Percentiles rank a stretch among this genome's conserved stretches.
These are phyloP conservation scores for Poa pratensis DNA, from an alignment of 176 grass and related monocot species.

Conservation along the genomic window DNA sequence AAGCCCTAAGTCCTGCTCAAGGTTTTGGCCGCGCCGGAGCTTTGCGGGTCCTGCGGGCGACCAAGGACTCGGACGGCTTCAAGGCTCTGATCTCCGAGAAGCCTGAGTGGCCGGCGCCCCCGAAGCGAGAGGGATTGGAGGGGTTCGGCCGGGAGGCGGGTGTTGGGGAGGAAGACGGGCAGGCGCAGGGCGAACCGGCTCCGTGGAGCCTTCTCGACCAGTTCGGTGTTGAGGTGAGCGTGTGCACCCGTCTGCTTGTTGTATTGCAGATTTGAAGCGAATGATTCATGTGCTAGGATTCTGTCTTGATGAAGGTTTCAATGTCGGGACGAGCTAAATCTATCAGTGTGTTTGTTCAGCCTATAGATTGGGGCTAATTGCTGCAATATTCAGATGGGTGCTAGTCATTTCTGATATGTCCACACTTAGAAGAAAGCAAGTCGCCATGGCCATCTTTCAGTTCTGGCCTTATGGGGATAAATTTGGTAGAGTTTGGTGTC, in stretches of 20 bases:
- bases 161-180: conserved; percentile 28
- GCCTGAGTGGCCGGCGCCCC: conserved; percentile 18
- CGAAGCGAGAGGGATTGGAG: conserved; percentile 35
- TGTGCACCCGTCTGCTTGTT: background rate
- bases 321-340: background rate
- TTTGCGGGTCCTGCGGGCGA: conserved; percentile 29
- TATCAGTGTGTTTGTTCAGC: background rate
- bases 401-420: background rate
- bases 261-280: conserved; percentile 26
- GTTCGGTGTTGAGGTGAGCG: conserved; percentile 50
- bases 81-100: conserved; percentile 40
- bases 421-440: background rate
- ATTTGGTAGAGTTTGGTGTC: background rate
- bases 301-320: conserved; percentile 2
- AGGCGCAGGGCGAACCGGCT: conserved; percentile 30
- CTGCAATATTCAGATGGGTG: background rate
- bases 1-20: conserved; percentile 55
- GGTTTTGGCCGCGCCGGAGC: conserved; percentile 45
- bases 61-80: conserved; percentile 43
- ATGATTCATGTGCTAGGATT: background rate
- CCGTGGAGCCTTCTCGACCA: conserved; percentile 46
- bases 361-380: background rate
- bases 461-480: too few relatives aligned
- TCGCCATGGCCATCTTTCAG: too few relatives aligned
- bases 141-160: conserved; percentile 35